Percentiles rank a stretch among this genome's conserved stretches.
Conservation (phyloP, 2,329 filamentous ascomycete genomes). For the Emergomyces pasteurianus region DNA sequence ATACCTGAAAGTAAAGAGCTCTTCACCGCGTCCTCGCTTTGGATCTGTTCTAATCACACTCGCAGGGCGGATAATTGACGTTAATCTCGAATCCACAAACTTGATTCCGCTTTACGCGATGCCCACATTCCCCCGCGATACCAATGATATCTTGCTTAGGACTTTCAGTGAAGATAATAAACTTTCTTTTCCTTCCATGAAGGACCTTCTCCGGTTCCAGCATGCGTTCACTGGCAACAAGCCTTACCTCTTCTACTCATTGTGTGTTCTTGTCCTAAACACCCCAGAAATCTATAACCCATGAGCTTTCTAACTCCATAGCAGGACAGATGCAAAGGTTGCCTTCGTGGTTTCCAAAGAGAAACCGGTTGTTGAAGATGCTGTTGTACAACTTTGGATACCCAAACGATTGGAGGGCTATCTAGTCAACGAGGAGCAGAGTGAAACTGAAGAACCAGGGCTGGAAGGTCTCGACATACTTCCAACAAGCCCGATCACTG, state of each 20-base stretch:
- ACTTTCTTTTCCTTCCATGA: not conserved
- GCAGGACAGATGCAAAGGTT: not conserved
- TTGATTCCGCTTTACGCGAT: slow-evolving; percentile 2
- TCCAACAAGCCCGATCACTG: not conserved
- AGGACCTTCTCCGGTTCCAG: slow-evolving; percentile 3
- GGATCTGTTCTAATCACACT: not conserved
- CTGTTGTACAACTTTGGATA: slow-evolving; percentile 2
- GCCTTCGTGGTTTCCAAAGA: not conserved
- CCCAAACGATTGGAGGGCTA: not conserved
- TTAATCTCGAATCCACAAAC: not conserved
- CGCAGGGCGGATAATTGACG: not conserved
- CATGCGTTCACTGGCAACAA: slow-evolving; percentile 1
- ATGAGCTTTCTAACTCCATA: not conserved
- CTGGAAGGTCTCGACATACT: not conserved
- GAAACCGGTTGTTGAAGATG: not conserved
- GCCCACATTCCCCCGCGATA: not conserved
- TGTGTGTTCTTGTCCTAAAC: not conserved
- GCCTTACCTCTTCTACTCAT: not conserved
- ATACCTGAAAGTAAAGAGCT: not conserved
- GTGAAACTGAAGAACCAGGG: not conserved
- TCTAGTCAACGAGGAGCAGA: not conserved
- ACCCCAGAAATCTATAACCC: not conserved
- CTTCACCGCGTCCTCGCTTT: not conserved
- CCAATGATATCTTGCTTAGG: not conserved
- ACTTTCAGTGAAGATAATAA: not conserved